phyloP scores from a whole-genome alignment of 352 stramenopile genomes.

The Pythium insidiosum region DNA sequence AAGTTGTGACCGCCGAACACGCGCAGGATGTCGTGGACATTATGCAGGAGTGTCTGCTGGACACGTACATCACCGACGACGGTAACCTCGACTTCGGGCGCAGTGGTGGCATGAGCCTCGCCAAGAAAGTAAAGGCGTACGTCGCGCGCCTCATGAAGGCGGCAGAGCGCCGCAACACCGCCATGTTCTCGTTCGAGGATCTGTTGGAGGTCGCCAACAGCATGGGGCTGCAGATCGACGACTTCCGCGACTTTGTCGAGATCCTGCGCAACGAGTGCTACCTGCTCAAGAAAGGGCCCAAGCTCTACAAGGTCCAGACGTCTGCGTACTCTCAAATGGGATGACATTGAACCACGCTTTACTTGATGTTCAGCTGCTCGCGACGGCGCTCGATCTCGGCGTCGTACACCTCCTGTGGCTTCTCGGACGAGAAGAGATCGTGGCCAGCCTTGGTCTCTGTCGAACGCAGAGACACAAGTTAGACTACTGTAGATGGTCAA shows the following conservation, averaged over 20 bases:
- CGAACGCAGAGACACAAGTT: slow-evolving; percentile 1
- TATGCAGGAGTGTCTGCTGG: slow-evolving; percentile 84
- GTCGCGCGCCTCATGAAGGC: slow-evolving; percentile 35
- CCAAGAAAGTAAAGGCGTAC: slow-evolving; percentile 47
- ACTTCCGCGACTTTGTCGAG: slow-evolving; percentile 52
- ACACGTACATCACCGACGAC: slow-evolving; percentile 79
- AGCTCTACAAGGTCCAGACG: slow-evolving; percentile 45
- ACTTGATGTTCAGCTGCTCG: slow-evolving; percentile 56
- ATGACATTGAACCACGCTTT: slow-evolving; percentile 11
- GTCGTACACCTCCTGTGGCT: slow-evolving; percentile 72
- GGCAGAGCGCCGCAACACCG: slow-evolving; percentile 21
- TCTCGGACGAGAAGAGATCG: slow-evolving; percentile 82
- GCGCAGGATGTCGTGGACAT: slow-evolving; percentile 92
- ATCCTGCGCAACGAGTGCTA: slow-evolving; percentile 55
- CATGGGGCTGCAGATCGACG: slow-evolving; percentile 34
- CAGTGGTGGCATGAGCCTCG: slow-evolving; percentile 25
- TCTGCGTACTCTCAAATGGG: slow-evolving; percentile 22
- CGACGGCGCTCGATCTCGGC: slow-evolving; percentile 56
- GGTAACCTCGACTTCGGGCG: slow-evolving; percentile 69
- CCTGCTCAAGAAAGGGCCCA: slow-evolving; percentile 50
- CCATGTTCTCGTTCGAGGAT: slow-evolving; percentile 45
- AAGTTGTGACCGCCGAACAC: slow-evolving; percentile 88
- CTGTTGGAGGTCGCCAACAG: slow-evolving; percentile 35
- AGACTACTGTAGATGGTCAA: background rate
- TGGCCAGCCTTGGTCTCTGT: slow-evolving; percentile 72